Percentiles rank a stretch among this genome's conserved stretches.
Evolutionary conservation across 2,329 filamentous ascomycete species (phyloP).

Genomic region (Cladophialophora psammophila): DNA sequence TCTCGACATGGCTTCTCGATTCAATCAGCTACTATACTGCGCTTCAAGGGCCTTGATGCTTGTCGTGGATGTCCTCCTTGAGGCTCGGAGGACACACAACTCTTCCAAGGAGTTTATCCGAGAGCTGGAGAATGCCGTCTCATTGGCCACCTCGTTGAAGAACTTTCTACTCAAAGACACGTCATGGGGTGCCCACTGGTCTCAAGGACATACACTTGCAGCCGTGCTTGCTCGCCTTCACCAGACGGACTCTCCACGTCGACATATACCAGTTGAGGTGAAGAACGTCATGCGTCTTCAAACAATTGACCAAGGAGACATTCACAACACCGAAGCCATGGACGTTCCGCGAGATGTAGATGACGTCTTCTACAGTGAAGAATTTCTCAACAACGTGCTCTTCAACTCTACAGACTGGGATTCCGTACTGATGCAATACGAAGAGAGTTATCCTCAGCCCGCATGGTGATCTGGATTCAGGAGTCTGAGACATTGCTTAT

Average conservation of each 20-base stretch:
- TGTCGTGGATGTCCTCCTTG: conserved; percentile 11
- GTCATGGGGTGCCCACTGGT: conserved; percentile 13
- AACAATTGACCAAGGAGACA: conserved; percentile 1
- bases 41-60: conserved; percentile 14
- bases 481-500: neutral
- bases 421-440: conserved; percentile 1
- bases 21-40: conserved; percentile 2
- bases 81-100: neutral
- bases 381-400: conserved; percentile 1
- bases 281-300: conserved; percentile 1
- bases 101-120: conserved; percentile 6
- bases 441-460: conserved; percentile 3
- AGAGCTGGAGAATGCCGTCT: neutral
- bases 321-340: neutral
- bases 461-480: neutral
- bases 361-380: neutral
- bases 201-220: conserved; percentile 12
- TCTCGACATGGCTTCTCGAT: neutral
- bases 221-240: conserved; percentile 9
- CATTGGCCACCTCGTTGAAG: conserved; percentile 1
- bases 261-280: conserved; percentile 2
- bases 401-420: conserved; percentile 8
- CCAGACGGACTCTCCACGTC: neutral
- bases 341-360: neutral
- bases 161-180: conserved; percentile 9